Evolutionary conservation across 495 filamentous ascomycete genomes (phyloP), one percentile per base, ranked within the genome.

Genomic region (Pyrenula aspistea): DNA sequence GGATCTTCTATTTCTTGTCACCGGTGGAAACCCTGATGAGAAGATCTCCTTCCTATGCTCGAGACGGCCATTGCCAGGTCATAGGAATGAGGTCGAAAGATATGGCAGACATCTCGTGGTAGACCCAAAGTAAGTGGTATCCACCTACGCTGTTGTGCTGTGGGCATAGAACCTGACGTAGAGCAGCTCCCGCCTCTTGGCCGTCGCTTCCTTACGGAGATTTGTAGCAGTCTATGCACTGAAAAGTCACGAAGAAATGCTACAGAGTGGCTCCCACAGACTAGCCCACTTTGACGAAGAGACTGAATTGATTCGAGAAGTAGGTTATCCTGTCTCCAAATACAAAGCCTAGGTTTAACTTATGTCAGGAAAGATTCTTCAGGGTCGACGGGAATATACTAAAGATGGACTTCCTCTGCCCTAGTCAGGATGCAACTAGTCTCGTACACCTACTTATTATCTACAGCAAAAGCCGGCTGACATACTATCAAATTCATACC

Each of bases 351-450:
- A 42, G 15, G 15, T 42, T 15, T 42, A 42, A 42, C 31, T 4
- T 42, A 15, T 42, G 31, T 15, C 58, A 81, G 67, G 77, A 84
- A 62, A 75, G 76, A 49, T 73, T 79, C 22, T 76, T 87, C 25
- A 65, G 75, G 48, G 71, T 91, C 12, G 77, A 83, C 22, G 91
- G 92, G 1, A 74, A 83, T 12, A 89, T 97, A 31, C 70, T 91
- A 56, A 86, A 89, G 61, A 85, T 96, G 72, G 87, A 91, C 25
- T 98, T 97, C 59, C 79, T 98, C 3, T 82, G 88, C 57, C 86
- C 91, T 2, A 76, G 76, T 2, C 50, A 64, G 21, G 79, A 83
- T 57, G 81, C 86, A 53, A 68, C 77, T 15, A 74, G 77, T 42
- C 86, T 94, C 49, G 85, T 94, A 31, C 31, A 42, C 15, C 73